Percentiles rank a stretch among this genome's conserved stretches.
Conservation (phyloP, 495 filamentous ascomycete species). For the Podospora tetraspora region DNA sequence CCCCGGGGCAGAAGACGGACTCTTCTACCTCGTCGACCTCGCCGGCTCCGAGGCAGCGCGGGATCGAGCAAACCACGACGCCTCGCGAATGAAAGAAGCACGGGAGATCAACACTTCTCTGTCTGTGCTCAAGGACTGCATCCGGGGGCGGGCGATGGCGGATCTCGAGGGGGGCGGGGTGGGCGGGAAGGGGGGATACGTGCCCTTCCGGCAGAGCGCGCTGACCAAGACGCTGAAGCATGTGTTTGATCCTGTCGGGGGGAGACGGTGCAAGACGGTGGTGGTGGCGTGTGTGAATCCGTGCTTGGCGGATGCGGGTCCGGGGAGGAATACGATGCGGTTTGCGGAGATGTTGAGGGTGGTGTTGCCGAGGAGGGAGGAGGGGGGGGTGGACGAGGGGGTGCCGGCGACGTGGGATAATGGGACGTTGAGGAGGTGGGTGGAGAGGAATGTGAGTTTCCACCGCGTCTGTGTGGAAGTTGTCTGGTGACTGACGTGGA, state of each 20-base stretch:
- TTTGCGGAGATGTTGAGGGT: constrained; percentile 28
- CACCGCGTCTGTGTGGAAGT: too few species aligned
- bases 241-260: constrained; percentile 21
- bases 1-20: neutral
- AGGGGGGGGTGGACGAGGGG: neutral
- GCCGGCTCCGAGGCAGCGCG: constrained; percentile 26
- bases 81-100: constrained; percentile 4
- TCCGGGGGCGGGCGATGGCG: constrained; percentile 18
- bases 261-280: constrained; percentile 25
- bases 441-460: neutral
- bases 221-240: constrained; percentile 33
- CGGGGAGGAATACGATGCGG: constrained; percentile 26
- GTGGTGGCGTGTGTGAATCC: constrained; percentile 33
- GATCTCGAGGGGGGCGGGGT: neutral
- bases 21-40: neutral
- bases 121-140: constrained; percentile 33
- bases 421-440: neutral
- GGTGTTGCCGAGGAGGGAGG: constrained; percentile 4
- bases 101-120: constrained; percentile 37
- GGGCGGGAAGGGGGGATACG: constrained; percentile 13
- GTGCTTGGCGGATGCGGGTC: constrained; percentile 19
- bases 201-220: constrained; percentile 33
- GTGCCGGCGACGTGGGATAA: neutral
- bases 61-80: constrained; percentile 18
- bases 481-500: too few species aligned